These are phyloP conservation scores for Leucosporidium yakuticum DNA, from an alignment of 768 basidiomycete genomes.

Conservation along the genomic window DNA sequence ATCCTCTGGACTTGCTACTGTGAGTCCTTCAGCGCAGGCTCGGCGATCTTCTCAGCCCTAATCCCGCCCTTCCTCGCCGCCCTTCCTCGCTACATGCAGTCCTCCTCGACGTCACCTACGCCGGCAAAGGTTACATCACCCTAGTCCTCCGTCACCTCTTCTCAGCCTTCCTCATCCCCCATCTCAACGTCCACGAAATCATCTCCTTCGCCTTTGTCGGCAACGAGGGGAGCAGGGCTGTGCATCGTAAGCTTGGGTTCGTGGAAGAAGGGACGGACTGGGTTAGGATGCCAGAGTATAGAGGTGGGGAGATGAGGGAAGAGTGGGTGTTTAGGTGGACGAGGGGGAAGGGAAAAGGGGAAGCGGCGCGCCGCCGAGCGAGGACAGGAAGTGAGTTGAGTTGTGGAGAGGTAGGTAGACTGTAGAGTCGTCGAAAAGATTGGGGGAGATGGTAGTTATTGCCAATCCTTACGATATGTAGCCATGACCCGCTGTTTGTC, in stretches of 20 bases:
- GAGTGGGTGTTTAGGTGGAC: conserved; percentile 6
- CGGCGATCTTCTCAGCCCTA: background rate
- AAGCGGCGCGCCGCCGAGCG: too few species aligned
- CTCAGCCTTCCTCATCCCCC: background rate
- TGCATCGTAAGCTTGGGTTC: background rate
- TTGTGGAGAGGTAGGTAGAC: too few species aligned
- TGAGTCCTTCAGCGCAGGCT: background rate
- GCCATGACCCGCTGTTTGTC: too few species aligned
- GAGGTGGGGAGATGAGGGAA: background rate
- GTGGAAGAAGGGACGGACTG: background rate
- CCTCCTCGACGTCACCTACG: background rate
- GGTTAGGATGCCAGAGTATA: background rate
- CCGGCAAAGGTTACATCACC: background rate
- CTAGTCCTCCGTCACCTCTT: background rate
- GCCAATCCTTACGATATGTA: too few species aligned
- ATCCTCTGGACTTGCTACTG: background rate
- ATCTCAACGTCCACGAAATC: background rate
- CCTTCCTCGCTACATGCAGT: background rate
- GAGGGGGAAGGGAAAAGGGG: too few species aligned
- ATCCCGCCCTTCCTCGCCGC: background rate
- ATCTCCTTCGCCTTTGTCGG: conserved; percentile 7
- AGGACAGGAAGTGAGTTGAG: too few species aligned
- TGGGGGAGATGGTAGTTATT: too few species aligned
- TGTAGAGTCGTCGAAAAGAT: too few species aligned
- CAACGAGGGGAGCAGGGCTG: background rate